Percentiles rank a stretch among this genome's conserved stretches.
phyloP scores from a whole-genome alignment of 2,329 filamentous ascomycete species.

The Fusarium coffeatum region DNA sequence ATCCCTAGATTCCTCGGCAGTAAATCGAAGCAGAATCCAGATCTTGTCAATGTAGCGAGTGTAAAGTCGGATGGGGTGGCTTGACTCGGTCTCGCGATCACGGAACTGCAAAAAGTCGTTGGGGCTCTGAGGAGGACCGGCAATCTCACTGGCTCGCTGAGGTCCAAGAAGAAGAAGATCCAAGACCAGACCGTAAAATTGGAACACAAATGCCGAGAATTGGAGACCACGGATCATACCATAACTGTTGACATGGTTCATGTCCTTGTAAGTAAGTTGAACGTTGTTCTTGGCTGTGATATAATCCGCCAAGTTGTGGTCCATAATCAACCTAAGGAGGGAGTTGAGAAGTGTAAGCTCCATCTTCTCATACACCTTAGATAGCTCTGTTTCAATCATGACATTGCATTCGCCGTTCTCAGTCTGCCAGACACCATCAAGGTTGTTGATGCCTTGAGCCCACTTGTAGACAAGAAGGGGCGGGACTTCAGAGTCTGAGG shows the following conservation, averaged over 20 bases:
- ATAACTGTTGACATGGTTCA: conserved; percentile 99
- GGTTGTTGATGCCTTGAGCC: conserved; percentile 99
- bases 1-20: conserved; percentile 92
- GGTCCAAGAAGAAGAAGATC: conserved; percentile 92
- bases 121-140: conserved; percentile 89
- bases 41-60: conserved; percentile 98
- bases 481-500: conserved; percentile 96
- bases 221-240: conserved; percentile 98
- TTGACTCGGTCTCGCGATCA: conserved; percentile 89
- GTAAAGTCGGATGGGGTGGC: conserved; percentile 97
- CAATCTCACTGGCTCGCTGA: conserved; percentile 97
- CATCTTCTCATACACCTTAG: conserved; percentile 99
- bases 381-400: conserved; percentile 97
- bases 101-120: conserved; percentile 99
- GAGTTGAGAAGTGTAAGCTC: conserved; percentile 96
- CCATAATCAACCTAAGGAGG: conserved; percentile 94
- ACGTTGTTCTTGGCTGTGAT: conserved; percentile 99
- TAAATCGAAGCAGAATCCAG: conserved; percentile 97
- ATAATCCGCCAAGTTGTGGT: conserved; percentile 98
- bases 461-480: conserved; percentile 97
- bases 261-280: conserved; percentile 98
- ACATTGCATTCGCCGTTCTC: conserved; percentile 97
- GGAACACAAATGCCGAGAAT: conserved; percentile 98
- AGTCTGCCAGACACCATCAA: conserved; percentile 94
- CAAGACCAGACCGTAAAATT: conserved; percentile 96